These are phyloP conservation scores for Leishmania mexicana DNA, from an alignment of 208 protist species.

Conservation along the genomic window DNA sequence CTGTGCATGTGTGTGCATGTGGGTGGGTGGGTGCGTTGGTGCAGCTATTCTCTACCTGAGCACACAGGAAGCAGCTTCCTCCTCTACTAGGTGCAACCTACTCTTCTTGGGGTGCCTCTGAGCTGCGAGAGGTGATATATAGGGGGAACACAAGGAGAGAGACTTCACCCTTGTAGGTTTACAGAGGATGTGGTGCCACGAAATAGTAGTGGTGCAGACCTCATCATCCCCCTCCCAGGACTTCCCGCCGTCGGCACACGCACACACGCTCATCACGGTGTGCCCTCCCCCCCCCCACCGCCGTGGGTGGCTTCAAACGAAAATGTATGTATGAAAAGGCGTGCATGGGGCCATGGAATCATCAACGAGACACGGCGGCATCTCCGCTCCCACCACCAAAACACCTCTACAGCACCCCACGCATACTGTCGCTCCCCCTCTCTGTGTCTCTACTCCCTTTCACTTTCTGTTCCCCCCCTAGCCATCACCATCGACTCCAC, in stretches of 20 bases:
- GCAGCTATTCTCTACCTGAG: neutral
- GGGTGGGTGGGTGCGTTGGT: neutral
- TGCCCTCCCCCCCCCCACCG: neutral
- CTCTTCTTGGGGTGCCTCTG: neutral
- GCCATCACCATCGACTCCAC: neutral
- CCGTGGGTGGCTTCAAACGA: neutral
- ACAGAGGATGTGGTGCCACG: neutral
- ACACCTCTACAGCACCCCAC: neutral
- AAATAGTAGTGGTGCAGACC: neutral
- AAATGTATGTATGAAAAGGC: neutral
- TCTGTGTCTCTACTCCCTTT: neutral
- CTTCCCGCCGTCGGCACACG: neutral
- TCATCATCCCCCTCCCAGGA: neutral
- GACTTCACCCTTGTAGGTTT: no score
- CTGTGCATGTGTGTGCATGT: slow-evolving; percentile 3
- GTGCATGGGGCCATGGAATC: neutral
- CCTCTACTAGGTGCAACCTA: neutral
- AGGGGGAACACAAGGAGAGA: neutral
- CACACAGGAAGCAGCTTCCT: neutral
- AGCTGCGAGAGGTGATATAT: neutral
- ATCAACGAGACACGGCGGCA: neutral
- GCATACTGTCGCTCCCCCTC: neutral
- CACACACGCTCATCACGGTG: neutral
- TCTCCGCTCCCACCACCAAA: neutral
- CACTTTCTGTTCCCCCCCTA: neutral